Base-by-base conservation (phyloP, 73 alveolate genomes). In the Stentor coeruleus region DNA sequence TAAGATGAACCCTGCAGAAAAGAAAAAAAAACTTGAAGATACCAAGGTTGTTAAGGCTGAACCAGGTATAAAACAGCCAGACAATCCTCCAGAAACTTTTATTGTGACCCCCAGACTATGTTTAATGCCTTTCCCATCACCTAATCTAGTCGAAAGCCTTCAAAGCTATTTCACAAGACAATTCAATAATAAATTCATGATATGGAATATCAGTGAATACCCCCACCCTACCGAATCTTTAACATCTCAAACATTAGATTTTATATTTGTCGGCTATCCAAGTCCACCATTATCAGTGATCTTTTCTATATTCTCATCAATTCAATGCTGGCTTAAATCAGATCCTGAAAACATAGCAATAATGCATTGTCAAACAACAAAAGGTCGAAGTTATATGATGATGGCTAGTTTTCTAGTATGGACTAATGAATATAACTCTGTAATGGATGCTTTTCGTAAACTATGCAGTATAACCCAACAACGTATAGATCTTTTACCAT, bases 291-390 rank as follows among this genome's bases (percentile, higher is more conserved):
- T 66, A 28, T 20, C n/a, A 26, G 79, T 33, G n/a, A 26, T 66
- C 33, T 66, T 26, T 40, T 66, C 39, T 20, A 66, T 66, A 28
- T 66, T 20, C 2, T 11, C n/a, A 1, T 66, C 79, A 33, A 66
- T 66, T 31, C n/a, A 66, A 33, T 37, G 49, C 0, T 66, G 79
- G 79, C 79, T 66, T 33, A 40, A 66, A 28, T 11, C 36, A 20
- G 79, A 66, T 33, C 49, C 36, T 14, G 42, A 33, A 66, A 66
- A 66, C 37, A 66, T 66, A 26, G 79, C 79, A 1, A 20, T 20
- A 15, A 20, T 66, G 26, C 79, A 66, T 66, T 66, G 79, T 40
- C 79, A 66, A 40, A 15, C 79, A 66, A 66, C 79, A 11, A 66
- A 66, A 66, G 36, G 40, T 40, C n/a, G 79, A 66, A 66, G 79